These are phyloP conservation scores for Candida xiaguanensis DNA, from an alignment of 805 yeast genomes.

Conservation along the genomic window DNA sequence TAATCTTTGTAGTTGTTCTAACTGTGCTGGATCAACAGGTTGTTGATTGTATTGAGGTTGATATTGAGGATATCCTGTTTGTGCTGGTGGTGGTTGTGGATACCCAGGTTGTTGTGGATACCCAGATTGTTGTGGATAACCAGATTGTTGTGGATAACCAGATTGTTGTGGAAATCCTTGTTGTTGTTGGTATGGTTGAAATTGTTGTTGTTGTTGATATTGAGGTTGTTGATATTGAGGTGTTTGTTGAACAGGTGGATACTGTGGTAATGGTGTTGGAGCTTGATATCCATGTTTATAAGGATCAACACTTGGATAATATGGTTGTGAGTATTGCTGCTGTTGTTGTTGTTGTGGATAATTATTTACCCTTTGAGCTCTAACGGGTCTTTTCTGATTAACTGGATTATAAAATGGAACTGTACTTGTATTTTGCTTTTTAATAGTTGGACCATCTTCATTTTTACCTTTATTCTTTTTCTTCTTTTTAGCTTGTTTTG, in stretches of 20 bases:
- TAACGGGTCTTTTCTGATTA: slow-evolving; percentile 1
- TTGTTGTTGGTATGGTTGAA: slow-evolving; percentile 10
- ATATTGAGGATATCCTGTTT: not conserved
- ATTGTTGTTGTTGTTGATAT: slow-evolving; percentile 11
- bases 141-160: slow-evolving; percentile 23
- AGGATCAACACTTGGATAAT: slow-evolving; percentile 9
- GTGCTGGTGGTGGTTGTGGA: slow-evolving; percentile 5
- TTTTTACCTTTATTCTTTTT: slow-evolving; percentile 41
- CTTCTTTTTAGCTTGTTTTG: slow-evolving; percentile 60
- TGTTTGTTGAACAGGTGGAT: slow-evolving; percentile 4
- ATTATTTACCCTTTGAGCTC: slow-evolving; percentile 1
- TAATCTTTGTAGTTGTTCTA: slow-evolving; percentile 9
- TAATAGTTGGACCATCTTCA: slow-evolving; percentile 8
- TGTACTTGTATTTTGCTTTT: slow-evolving; percentile 11
- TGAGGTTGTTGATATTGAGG: slow-evolving; percentile 8
- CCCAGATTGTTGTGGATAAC: slow-evolving; percentile 25
- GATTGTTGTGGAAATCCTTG: slow-evolving; percentile 16
- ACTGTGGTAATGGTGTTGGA: slow-evolving; percentile 1
- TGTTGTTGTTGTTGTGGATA: not conserved
- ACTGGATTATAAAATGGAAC: slow-evolving; percentile 10
- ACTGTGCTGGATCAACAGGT: slow-evolving; percentile 10
- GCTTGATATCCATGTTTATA: slow-evolving; percentile 3
- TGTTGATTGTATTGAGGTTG: slow-evolving; percentile 11
- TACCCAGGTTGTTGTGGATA: not conserved
- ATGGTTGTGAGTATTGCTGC: slow-evolving; percentile 13